phyloP scores from a whole-genome alignment of 208 protist genomes.

The Wallacemonas sp. region DNA sequence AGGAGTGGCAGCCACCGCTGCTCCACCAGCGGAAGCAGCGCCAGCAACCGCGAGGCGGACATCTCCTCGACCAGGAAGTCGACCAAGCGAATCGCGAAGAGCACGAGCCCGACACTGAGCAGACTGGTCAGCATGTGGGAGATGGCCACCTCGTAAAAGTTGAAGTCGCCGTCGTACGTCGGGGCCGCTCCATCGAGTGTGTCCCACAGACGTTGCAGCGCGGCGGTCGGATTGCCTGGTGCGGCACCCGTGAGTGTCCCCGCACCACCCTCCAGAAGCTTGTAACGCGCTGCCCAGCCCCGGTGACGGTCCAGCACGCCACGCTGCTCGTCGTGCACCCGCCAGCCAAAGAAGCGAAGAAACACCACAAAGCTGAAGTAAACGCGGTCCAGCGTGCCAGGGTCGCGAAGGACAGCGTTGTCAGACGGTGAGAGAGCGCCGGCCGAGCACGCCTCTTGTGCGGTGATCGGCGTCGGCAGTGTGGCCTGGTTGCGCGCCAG shows the following conservation, averaged over 20 bases:
- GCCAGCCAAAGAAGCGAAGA: conserved; percentile 88
- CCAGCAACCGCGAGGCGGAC: conserved; percentile 42
- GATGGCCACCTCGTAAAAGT: conserved; percentile 60
- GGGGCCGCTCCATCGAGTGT: background rate
- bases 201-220: background rate
- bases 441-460: conserved; percentile 1
- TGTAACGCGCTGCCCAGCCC: conserved; percentile 66
- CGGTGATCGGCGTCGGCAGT: background rate
- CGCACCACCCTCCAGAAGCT: conserved; percentile 25
- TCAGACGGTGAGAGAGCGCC: conserved; percentile 28
- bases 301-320: conserved; percentile 84
- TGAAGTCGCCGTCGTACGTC: conserved; percentile 27
- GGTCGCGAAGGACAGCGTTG: conserved; percentile 48
- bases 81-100: conserved; percentile 69
- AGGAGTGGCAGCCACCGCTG: conserved; percentile 50
- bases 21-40: conserved; percentile 50
- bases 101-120: conserved; percentile 61
- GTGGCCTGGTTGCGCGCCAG: background rate
- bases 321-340: conserved; percentile 77
- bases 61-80: conserved; percentile 88
- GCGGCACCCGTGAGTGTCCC: too few relatives aligned
- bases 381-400: conserved; percentile 71
- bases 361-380: conserved; percentile 90
- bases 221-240: background rate
- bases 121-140: conserved; percentile 70